Conservation (phyloP, 345 rosid species). For the Excoecaria cochinchinensis region DNA sequence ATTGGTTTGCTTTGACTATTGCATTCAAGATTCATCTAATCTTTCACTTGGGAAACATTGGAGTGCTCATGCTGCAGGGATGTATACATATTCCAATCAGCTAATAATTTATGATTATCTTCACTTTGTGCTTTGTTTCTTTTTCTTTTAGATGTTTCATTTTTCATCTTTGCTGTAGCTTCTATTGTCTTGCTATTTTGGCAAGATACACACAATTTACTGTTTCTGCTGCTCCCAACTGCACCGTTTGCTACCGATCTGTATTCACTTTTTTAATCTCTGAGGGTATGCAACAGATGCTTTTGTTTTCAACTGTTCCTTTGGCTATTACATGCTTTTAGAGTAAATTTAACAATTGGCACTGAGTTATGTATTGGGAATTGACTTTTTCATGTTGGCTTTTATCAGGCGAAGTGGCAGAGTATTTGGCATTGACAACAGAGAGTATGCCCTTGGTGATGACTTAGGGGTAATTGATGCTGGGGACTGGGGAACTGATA, state of each 20-base stretch:
- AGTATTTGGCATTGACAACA: constrained; percentile 14
- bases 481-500: constrained; percentile 42
- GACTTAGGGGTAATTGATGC: constrained; percentile 47
- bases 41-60: neutral
- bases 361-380: neutral
- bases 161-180: neutral
- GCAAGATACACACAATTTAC: neutral
- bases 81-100: neutral
- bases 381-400: constrained; percentile 20
- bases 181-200: neutral
- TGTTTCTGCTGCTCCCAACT: neutral
- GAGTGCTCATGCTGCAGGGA: neutral
- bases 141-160: neutral
- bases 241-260: neutral
- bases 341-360: neutral
- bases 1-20: too few species aligned
- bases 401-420: constrained; percentile 42
- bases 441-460: constrained; percentile 32
- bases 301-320: neutral
- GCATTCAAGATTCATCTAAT: neutral
- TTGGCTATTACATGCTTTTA: neutral
- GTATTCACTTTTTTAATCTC: neutral
- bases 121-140: neutral
- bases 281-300: neutral
- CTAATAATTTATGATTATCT: neutral